A percentile compares a stretch with the other conserved stretches of the same genome.
Evolutionary conservation across 2,329 filamentous ascomycete genomes (phyloP).

Genomic region (Fusarium sp.): DNA sequence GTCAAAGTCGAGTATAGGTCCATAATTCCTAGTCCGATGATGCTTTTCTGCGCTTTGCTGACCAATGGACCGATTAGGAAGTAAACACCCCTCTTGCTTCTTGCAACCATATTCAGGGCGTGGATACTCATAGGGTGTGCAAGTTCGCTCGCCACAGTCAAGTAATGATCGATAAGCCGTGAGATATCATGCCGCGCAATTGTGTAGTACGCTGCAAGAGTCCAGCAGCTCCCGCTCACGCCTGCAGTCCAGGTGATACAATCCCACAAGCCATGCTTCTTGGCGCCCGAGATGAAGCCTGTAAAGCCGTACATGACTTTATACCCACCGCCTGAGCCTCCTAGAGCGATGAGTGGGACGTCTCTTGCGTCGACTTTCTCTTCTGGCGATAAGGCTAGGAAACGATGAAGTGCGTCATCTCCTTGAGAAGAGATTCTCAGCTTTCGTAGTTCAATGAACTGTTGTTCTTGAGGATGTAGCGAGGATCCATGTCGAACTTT

Average conservation of each 20-base stretch:
- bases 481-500: constrained; percentile 29
- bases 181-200: constrained; percentile 37
- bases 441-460: constrained; percentile 32
- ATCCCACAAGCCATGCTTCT: constrained; percentile 37
- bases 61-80: constrained; percentile 41
- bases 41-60: constrained; percentile 42
- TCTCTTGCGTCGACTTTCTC: constrained; percentile 36
- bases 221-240: constrained; percentile 47
- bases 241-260: constrained; percentile 43
- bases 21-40: constrained; percentile 44
- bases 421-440: constrained; percentile 30
- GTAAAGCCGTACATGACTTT: constrained; percentile 46
- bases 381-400: constrained; percentile 11
- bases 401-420: constrained; percentile 23
- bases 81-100: constrained; percentile 40
- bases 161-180: constrained; percentile 31
- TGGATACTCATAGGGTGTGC: constrained; percentile 41
- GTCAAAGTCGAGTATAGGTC: constrained; percentile 44
- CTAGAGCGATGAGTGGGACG: constrained; percentile 40
- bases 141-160: constrained; percentile 36
- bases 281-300: constrained; percentile 33
- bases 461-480: constrained; percentile 23
- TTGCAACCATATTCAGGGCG: constrained; percentile 25
- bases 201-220: constrained; percentile 43
- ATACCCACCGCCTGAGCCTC: constrained; percentile 43